Evolutionary conservation across 345 rosid species (phyloP).

Genomic region (Corchorus olitorius): DNA sequence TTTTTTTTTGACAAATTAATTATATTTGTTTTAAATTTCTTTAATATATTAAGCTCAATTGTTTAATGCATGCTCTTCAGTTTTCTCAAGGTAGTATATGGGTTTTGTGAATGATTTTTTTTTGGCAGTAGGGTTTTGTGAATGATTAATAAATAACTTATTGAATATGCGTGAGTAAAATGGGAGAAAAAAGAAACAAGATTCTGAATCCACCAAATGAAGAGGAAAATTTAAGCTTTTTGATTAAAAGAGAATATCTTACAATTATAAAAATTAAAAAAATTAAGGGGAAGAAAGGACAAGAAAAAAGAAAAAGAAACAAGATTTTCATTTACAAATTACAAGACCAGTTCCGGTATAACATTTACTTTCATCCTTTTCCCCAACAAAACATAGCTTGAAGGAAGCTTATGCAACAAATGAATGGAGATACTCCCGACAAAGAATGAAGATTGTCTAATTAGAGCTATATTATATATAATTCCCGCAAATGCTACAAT

Average conservation of each 20-base stretch:
- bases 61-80: no score
- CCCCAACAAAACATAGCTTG: not conserved
- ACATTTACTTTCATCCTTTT: conserved; percentile 7
- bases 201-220: no score
- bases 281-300: no score
- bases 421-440: conserved; percentile 28
- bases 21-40: no score
- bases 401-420: conserved; percentile 11
- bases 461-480: not conserved
- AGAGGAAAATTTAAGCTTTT: not conserved
- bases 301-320: not conserved
- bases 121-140: no score
- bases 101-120: no score
- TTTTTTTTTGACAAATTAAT: no score
- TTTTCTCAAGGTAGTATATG: no score
- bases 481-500: conserved; percentile 48
- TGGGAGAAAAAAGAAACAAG: no score
- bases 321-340: conserved; percentile 35
- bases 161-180: no score
- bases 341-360: conserved; percentile 26
- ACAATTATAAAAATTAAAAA: not conserved
- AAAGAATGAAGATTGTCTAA: conserved; percentile 24
- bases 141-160: no score
- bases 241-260: not conserved
- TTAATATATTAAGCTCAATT: no score